phyloP scores from a whole-genome alignment of 148 eudicot genomes.

The Mesembryanthemum crystallinum region DNA sequence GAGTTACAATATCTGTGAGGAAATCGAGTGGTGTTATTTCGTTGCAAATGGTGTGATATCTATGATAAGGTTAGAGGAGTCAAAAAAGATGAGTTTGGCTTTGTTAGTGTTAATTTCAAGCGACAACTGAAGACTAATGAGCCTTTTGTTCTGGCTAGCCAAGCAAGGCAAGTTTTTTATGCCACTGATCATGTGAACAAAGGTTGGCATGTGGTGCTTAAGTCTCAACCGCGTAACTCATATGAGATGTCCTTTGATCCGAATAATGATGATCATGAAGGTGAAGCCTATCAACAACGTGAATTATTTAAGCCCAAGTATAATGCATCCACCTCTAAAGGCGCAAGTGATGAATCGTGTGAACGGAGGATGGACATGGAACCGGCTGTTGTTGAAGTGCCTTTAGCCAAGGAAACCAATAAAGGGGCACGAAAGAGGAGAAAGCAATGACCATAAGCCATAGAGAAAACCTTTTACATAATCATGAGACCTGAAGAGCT shows the following conservation, averaged over 20 bases:
- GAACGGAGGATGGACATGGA: not conserved
- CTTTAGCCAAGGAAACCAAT: too few species aligned
- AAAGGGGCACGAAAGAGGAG: too few species aligned
- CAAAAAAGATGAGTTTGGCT: not conserved
- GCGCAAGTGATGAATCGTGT: not conserved
- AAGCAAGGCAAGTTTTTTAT: conserved; percentile 17
- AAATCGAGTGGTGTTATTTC: not conserved
- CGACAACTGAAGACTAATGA: not conserved
- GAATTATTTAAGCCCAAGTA: not conserved
- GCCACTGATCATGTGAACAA: not conserved
- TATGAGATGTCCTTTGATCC: not conserved
- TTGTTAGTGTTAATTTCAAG: not conserved
- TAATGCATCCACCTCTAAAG: too few species aligned
- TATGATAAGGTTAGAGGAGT: not conserved
- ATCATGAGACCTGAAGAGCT: too few species aligned
- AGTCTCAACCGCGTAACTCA: not conserved
- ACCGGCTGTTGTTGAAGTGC: too few species aligned
- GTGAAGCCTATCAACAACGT: not conserved
- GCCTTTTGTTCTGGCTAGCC: conserved; percentile 4
- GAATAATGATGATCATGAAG: not conserved
- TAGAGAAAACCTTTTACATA: too few species aligned
- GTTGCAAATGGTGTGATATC: conserved; percentile 2
- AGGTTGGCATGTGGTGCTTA: conserved; percentile 9
- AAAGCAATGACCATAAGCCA: too few species aligned
- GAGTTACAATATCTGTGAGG: not conserved